Evolutionary conservation across 2,329 filamentous ascomycete species (phyloP).

Genomic region (Diplodia seriata): DNA sequence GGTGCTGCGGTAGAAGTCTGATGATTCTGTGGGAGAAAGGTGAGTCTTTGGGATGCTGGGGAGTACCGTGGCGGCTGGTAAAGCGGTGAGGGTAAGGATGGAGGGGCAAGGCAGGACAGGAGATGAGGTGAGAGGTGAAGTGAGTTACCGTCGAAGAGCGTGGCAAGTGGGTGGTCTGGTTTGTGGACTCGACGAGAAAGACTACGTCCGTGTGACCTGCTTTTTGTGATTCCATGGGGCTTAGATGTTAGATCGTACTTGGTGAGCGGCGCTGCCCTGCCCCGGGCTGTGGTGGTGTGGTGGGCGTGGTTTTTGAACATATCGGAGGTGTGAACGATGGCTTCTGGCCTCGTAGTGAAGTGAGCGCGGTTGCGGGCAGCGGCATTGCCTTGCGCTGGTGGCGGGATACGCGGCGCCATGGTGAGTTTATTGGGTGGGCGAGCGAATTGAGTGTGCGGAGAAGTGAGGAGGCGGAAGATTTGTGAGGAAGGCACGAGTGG

Average conservation of each 20-base stretch:
- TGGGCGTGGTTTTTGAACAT: constrained; percentile 23
- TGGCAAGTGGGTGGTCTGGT: constrained; percentile 39
- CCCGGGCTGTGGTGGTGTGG: not conserved
- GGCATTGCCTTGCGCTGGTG: not conserved
- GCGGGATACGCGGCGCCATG: not conserved
- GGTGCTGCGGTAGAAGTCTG: constrained; percentile 40
- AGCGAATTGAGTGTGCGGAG: not conserved
- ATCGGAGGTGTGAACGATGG: not conserved
- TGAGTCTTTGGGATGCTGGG: not conserved
- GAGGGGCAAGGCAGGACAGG: not conserved
- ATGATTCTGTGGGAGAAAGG: constrained; percentile 38
- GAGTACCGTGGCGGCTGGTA: not conserved
- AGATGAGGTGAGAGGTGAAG: constrained; percentile 1
- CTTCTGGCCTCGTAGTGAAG: not conserved
- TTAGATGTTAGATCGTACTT: constrained; percentile 29
- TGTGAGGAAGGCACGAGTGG: not conserved
- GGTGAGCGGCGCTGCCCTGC: constrained; percentile 1
- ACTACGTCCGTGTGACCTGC: not conserved
- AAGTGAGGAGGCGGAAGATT: not conserved
- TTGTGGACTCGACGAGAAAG: constrained; percentile 32
- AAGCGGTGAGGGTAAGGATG: not conserved
- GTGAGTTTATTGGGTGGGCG: not conserved
- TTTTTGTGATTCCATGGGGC: constrained; percentile 9
- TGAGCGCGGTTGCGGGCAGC: not conserved
- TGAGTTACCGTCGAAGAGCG: constrained; percentile 41